Conservation (phyloP, 164 flowering plant species). For the Umbellularia californica region DNA sequence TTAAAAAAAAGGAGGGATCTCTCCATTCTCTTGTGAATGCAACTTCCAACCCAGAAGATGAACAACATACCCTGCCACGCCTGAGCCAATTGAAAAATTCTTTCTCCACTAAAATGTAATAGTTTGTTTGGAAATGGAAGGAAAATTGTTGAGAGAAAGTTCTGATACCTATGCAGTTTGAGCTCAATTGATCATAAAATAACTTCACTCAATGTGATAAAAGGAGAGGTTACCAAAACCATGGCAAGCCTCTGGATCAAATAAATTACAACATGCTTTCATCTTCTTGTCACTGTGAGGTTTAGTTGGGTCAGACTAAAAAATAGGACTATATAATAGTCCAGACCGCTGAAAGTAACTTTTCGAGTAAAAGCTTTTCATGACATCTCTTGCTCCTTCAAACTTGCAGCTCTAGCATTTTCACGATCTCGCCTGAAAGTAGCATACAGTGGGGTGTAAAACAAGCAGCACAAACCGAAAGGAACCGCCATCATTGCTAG, state of each 20-base stretch:
- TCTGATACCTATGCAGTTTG: background rate
- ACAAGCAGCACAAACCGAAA: conserved; percentile 74
- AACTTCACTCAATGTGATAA: background rate
- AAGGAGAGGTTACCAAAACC: background rate
- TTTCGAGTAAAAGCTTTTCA: background rate
- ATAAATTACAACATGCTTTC: background rate
- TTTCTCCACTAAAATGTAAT: background rate
- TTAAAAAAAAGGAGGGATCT: background rate
- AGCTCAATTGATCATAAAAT: background rate
- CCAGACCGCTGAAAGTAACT: background rate
- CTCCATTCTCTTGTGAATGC: background rate
- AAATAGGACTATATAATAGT: background rate
- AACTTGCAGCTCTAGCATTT: conserved; percentile 41
- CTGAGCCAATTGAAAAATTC: background rate
- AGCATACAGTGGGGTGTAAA: conserved; percentile 73
- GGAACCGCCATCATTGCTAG: conserved; percentile 86
- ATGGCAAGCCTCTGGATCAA: background rate
- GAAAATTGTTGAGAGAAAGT: background rate
- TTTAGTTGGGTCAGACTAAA: background rate
- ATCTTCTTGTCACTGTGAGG: background rate
- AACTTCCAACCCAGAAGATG: background rate
- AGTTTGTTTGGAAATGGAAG: no score
- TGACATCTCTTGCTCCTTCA: conserved; percentile 53
- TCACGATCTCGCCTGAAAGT: conserved; percentile 63
- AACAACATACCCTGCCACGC: background rate